phyloP scores from a whole-genome alignment of 176 grass and related monocot species.

The Rhynchospora pubera region DNA sequence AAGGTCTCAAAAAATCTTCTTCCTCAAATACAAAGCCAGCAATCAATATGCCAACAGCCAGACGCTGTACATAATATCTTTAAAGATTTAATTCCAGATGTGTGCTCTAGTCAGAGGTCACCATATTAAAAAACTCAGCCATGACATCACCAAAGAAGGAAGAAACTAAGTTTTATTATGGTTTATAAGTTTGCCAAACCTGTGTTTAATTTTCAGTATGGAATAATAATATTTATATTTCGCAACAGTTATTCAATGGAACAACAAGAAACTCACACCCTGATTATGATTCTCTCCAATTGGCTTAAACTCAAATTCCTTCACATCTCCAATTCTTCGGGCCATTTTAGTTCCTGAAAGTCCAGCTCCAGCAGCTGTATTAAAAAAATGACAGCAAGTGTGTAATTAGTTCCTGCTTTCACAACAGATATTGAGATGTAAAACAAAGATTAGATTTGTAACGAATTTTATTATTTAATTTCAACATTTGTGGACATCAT shows the following conservation, averaged over 20 bases:
- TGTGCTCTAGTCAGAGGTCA: not conserved
- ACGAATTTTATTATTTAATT: not conserved
- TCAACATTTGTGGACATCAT: not conserved
- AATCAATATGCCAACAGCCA: slow-evolving; percentile 72
- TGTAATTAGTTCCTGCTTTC: slow-evolving; percentile 9
- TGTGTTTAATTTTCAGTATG: not conserved
- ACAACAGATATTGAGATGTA: not conserved
- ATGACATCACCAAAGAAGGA: not conserved
- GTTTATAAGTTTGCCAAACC: not conserved
- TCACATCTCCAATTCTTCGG: slow-evolving; percentile 62
- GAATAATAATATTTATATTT: not conserved
- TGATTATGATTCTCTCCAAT: slow-evolving; percentile 85
- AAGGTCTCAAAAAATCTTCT: slow-evolving; percentile 76
- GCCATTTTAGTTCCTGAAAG: slow-evolving; percentile 95
- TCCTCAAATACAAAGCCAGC: slow-evolving; percentile 72
- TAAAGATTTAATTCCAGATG: slow-evolving; percentile 26
- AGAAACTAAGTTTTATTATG: not conserved
- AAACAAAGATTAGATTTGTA: not conserved
- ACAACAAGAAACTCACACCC: slow-evolving; percentile 66
- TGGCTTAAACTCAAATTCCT: slow-evolving; percentile 91
- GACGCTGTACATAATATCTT: slow-evolving; percentile 46
- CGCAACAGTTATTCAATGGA: not conserved
- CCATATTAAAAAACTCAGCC: not conserved
- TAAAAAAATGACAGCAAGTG: slow-evolving; percentile 21
- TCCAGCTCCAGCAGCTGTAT: slow-evolving; percentile 95